Conservation (phyloP, 176 grass and related monocot genomes). For the Poa pratensis region DNA sequence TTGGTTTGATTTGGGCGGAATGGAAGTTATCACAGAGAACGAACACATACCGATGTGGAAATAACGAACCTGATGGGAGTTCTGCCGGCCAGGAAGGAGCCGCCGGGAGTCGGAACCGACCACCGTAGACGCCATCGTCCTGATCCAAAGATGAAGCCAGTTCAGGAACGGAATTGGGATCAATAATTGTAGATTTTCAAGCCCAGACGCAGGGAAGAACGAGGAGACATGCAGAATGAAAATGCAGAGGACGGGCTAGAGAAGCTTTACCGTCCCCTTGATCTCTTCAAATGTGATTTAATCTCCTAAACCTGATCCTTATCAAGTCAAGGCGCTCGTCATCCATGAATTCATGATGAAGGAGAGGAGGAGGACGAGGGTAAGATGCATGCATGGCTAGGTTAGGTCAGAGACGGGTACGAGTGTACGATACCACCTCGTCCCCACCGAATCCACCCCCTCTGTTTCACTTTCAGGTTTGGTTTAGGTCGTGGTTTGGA, state of each 20-base stretch:
- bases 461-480: neutral
- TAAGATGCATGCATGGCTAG: neutral
- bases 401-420: slow-evolving; percentile 31
- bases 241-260: neutral
- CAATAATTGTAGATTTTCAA: neutral
- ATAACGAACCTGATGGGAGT: slow-evolving; percentile 28
- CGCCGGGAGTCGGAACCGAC: slow-evolving; percentile 30
- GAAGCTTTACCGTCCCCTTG: neutral
- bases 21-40: neutral
- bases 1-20: neutral
- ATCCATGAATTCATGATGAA: slow-evolving; percentile 13
- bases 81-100: slow-evolving; percentile 38
- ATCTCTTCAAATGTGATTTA: slow-evolving; percentile 13
- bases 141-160: slow-evolving; percentile 21
- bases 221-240: neutral
- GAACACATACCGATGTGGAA: neutral
- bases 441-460: neutral
- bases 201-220: neutral
- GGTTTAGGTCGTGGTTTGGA: neutral
- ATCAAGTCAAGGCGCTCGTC: neutral
- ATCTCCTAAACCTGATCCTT: slow-evolving; percentile 8
- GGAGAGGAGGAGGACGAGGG: slow-evolving; percentile 12
- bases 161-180: neutral
- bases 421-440: neutral
- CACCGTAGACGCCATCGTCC: slow-evolving; percentile 34